phyloP scores from a whole-genome alignment of 2,329 filamentous ascomycete species.

The Zasmidium citrigriseum region DNA sequence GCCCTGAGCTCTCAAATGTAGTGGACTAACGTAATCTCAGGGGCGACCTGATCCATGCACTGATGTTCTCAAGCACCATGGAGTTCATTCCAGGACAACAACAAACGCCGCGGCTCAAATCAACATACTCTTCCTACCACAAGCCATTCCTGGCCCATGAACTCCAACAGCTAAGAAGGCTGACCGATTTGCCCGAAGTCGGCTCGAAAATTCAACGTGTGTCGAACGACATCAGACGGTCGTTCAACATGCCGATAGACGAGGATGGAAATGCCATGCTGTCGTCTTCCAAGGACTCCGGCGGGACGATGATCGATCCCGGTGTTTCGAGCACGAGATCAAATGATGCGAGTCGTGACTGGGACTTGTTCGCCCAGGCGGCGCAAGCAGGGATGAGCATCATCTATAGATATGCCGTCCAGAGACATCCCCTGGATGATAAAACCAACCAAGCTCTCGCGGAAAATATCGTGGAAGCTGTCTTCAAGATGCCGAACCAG shows the following conservation, averaged over 20 bases:
- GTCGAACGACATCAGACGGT: not conserved
- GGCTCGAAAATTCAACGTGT: not conserved
- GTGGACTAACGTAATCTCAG: not conserved
- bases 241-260: too few species aligned
- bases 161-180: not conserved
- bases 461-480: not conserved
- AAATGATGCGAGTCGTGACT: not conserved
- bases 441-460: not conserved
- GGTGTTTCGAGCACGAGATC: too few species aligned
- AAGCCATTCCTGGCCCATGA: not conserved
- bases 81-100: not conserved
- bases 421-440: not conserved
- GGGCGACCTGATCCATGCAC: not conserved
- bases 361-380: not conserved
- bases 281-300: too few species aligned
- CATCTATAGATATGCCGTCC: not conserved
- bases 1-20: not conserved
- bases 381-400: not conserved
- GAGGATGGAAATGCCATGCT: too few species aligned
- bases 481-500: not conserved
- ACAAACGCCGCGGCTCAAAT: not conserved
- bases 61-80: not conserved
- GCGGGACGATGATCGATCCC: too few species aligned
- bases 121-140: not conserved
- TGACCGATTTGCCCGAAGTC: not conserved